Percentiles rank a stretch among this genome's conserved stretches.
phyloP scores from a whole-genome alignment of 2,329 filamentous ascomycete genomes.

The Xylaria sp. region DNA sequence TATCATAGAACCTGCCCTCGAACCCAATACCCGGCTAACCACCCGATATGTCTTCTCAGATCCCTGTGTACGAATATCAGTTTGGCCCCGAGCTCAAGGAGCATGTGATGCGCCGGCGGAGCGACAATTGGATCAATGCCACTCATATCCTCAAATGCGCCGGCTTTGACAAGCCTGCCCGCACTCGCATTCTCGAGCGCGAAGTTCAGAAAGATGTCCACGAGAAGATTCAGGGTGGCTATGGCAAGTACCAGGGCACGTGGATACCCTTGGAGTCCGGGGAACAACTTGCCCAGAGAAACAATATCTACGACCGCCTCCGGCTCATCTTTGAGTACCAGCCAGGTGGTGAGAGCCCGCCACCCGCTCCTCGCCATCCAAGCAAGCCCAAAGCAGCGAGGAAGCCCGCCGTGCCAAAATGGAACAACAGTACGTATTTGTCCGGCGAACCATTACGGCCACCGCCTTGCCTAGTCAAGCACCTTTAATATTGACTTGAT shows the following conservation, averaged over 20 bases:
- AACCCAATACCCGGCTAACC: not conserved
- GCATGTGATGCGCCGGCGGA: constrained; percentile 94
- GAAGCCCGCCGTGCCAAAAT: constrained; percentile 72
- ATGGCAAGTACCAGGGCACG: constrained; percentile 98
- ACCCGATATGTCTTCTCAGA: constrained; percentile 61
- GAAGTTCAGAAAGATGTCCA: constrained; percentile 97
- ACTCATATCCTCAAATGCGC: constrained; percentile 98
- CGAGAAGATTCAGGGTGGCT: constrained; percentile 98
- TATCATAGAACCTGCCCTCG: not conserved
- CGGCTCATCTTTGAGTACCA: constrained; percentile 89
- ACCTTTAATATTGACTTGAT: constrained; percentile 36
- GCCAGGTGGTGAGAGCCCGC: constrained; percentile 86
- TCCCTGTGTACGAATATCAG: constrained; percentile 94
- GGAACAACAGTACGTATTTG: constrained; percentile 56
- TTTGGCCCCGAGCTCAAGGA: constrained; percentile 80
- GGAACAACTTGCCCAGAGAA: constrained; percentile 83
- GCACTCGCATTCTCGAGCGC: constrained; percentile 93
- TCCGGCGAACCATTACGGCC: not conserved
- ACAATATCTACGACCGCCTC: constrained; percentile 86
- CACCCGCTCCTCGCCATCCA: constrained; percentile 91
- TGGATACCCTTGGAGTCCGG: constrained; percentile 93
- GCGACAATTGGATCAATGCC: constrained; percentile 99
- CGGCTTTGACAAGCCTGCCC: constrained; percentile 94
- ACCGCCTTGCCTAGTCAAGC: not conserved
- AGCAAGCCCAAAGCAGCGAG: constrained; percentile 85